Evolutionary conservation across 768 basidiomycete genomes (phyloP), one percentile per base, ranked within the genome.

Genomic region (Lactarius trivialis): DNA sequence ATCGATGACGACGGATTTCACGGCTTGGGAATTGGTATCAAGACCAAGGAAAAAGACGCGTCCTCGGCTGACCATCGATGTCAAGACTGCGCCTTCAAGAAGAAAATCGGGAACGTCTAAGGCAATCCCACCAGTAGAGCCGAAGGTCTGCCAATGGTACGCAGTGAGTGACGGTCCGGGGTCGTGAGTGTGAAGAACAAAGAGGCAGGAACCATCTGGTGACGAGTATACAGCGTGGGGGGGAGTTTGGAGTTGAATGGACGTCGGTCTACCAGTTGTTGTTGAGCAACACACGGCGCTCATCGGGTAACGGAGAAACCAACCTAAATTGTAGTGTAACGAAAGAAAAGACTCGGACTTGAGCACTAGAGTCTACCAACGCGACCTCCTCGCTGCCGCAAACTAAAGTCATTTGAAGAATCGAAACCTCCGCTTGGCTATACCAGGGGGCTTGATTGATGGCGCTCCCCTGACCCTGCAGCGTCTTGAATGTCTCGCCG

Each of bases 141-240:
- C 84, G 62, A 86, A 84, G 0, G 81, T 81, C 11, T 71, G 73
- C 81, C 80, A 84, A 65, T 85, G 85, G 64, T 79, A 84, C 0
- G 77, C 78, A 1, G 72, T 75, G 1, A 81, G 54, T 50, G 56
- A 48, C 4, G 52, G 21, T 7, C 26, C 36, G 5, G 53, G 24
- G 15, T 63, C 36, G 1, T 33, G 21, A 17, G 64, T 24, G 17
- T 76, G 73, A 7, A 74, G 65, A 2, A 75, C 68, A 34, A 84
- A 50, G 24, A 85, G 67, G 64, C 83, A 84, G 34, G 84, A 75
- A 0, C 82, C 82, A 66, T 85, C 83, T 0, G 83, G 82, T 0
- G 84, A 77, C 0, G 82, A 77, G 67, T 71, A 72, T 12, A 79
- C 71, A 17, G 65, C 70, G n/a, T 56, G 63, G 0, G 81, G 81